Evolutionary conservation across 2,329 filamentous ascomycete species (phyloP), one percentile per base, ranked within the genome.

Genomic region (Alternaria sp.): DNA sequence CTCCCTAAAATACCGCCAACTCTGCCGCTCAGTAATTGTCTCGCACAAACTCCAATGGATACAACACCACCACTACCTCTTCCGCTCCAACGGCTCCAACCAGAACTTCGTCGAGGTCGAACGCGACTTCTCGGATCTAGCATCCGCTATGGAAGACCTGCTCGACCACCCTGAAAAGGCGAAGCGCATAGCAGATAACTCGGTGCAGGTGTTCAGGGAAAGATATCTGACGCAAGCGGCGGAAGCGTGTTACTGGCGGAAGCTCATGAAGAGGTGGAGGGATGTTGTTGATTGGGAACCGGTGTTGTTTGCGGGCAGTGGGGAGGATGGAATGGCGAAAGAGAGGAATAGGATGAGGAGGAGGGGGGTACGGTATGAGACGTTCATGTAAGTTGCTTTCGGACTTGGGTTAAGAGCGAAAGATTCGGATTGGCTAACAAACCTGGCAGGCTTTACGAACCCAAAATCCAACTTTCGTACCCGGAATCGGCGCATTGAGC

Each of bases 1-100:
- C 12, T 81, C 83, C 5, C 80, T 84, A 19, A 86, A 86, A 69
- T 87, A 87, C 66, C 79, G 85, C 10, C 82, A 86, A 54, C 84
- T 84, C 68, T 87, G 86, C 73, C 72, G 72, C 63, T 78, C 75
- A 45, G 75, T 78, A 44, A 71, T 77, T 52, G 66, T 79, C 60
- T 69, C 71, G 10, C 76, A 79, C 71, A 77, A 78, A 61, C 67
- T 75, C 6, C 72, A 78, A 58, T 79, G 76, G 76, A 77, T 77
- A 46, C 71, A 79, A 49, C 74, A 74, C 64, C 71, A 78, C 65
- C 73, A 75, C 67, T 74, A 77, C 65, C 74, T 79, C 23, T 72
- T 77, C 56, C 62, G 62, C 49, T 68, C 67, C 56, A 66, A 66
- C 36, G 75, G 76, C 45, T 43, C 73, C 1, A 71, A 77, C 44